These are phyloP conservation scores for Cercophora samala DNA, from an alignment of 495 filamentous ascomycete genomes.

Conservation along the genomic window DNA sequence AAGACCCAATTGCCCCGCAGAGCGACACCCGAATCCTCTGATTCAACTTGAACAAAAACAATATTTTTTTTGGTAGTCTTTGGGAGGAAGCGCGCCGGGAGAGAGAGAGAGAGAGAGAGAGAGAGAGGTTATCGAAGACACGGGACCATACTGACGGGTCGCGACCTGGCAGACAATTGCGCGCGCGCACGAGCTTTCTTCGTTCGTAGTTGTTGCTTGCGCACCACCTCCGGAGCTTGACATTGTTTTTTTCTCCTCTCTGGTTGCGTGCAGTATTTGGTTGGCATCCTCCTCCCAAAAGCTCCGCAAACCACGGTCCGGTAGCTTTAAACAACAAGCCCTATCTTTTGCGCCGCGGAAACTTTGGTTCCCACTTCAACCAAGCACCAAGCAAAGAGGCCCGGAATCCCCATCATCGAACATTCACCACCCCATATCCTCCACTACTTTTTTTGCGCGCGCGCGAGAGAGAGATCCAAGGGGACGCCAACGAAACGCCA, in stretches of 20 bases:
- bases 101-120: too few species aligned
- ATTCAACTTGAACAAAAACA: background rate
- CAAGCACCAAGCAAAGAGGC: background rate
- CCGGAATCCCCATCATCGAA: background rate
- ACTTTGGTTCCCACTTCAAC: background rate
- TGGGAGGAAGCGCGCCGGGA: background rate
- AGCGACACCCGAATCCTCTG: constrained; percentile 6
- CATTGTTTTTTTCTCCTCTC: constrained; percentile 4
- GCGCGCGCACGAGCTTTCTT: constrained; percentile 7
- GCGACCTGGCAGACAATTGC: constrained; percentile 9
- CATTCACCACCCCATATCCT: background rate
- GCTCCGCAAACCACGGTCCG: background rate
- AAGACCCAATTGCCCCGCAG: constrained; percentile 30
- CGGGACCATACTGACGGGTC: constrained; percentile 1
- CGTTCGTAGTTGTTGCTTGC: background rate
- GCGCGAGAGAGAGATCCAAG: too few species aligned
- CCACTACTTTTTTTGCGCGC: background rate
- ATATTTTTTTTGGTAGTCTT: background rate
- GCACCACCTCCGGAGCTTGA: background rate
- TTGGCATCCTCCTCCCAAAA: background rate
- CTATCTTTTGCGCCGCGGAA: background rate
- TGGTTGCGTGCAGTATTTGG: background rate
- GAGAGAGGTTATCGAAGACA: constrained; percentile 1
- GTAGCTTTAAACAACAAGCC: background rate
- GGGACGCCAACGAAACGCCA: background rate